Percentiles rank a stretch among this genome's conserved stretches.
Conservation (phyloP, 2,329 filamentous ascomycete genomes). For the Gaeumannomyces sp. region DNA sequence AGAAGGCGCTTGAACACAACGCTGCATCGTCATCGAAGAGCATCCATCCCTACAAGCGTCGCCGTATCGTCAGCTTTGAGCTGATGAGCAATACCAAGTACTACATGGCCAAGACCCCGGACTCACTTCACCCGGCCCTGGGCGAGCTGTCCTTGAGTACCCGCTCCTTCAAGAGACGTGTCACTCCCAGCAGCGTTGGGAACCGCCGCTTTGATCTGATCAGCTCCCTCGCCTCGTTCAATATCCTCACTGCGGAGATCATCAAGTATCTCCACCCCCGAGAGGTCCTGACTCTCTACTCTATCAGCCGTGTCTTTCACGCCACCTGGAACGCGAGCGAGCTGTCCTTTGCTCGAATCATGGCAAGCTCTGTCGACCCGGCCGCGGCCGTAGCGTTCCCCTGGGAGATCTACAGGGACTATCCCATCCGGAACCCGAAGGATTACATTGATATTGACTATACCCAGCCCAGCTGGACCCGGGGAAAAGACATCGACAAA, state of each 20-base stretch:
- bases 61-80: slow-evolving; percentile 5
- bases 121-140: slow-evolving; percentile 1
- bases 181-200: neutral
- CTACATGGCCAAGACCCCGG: slow-evolving; percentile 10
- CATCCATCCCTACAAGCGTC: slow-evolving; percentile 1
- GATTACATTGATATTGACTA: slow-evolving; percentile 32
- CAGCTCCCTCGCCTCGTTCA: slow-evolving; percentile 33
- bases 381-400: slow-evolving; percentile 52
- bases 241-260: slow-evolving; percentile 49
- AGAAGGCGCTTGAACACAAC: neutral
- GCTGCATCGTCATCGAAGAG: neutral
- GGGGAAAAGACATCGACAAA: slow-evolving; percentile 7
- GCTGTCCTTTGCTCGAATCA: slow-evolving; percentile 4
- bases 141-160: neutral
- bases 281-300: slow-evolving; percentile 59
- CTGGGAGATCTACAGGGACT: slow-evolving; percentile 50
- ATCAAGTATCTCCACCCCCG: slow-evolving; percentile 45
- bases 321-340: slow-evolving; percentile 25
- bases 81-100: slow-evolving; percentile 16
- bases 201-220: slow-evolving; percentile 33
- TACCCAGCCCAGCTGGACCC: slow-evolving; percentile 16
- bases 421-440: slow-evolving; percentile 56
- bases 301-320: slow-evolving; percentile 58
- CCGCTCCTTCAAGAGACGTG: neutral
- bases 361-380: slow-evolving; percentile 47